These are phyloP conservation scores for Alternaria hordeiaustralica DNA, from an alignment of 2,329 filamentous ascomycete species.

Conservation along the genomic window DNA sequence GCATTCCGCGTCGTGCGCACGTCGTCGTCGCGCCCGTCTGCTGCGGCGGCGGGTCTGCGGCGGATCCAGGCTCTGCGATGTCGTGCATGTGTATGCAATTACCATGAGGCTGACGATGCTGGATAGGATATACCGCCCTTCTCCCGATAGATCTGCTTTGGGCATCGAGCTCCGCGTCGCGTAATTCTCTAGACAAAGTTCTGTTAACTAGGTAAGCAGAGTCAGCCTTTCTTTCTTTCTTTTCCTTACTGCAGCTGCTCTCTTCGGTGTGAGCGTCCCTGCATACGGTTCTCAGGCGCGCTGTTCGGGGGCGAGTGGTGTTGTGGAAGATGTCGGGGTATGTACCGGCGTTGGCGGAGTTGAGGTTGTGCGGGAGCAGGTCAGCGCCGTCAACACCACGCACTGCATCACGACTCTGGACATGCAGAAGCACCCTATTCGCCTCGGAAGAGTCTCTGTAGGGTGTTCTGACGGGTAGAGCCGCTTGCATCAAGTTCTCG, in stretches of 20 bases:
- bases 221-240: conserved; percentile 1
- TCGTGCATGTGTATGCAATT: neutral
- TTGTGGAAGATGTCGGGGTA: neutral
- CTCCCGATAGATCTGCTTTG: conserved; percentile 42
- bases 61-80: neutral
- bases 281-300: neutral
- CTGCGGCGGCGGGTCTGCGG: neutral
- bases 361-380: conserved; percentile 6
- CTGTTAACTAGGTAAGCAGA: conserved; percentile 44
- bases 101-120: conserved; percentile 9
- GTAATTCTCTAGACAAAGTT: conserved; percentile 31
- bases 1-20: neutral
- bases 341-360: conserved; percentile 5
- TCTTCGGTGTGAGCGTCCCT: neutral
- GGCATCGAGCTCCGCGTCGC: conserved; percentile 36
- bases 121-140: conserved; percentile 34
- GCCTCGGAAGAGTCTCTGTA: conserved; percentile 1
- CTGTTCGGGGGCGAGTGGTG: neutral
- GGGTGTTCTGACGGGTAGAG: neutral
- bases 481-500: neutral
- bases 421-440: neutral
- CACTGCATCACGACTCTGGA: neutral
- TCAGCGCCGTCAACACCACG: conserved; percentile 3
- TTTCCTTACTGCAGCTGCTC: neutral
- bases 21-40: neutral